Base-by-base conservation (phyloP, 106 monocot genomes). In the Platanthera zijinensis region DNA sequence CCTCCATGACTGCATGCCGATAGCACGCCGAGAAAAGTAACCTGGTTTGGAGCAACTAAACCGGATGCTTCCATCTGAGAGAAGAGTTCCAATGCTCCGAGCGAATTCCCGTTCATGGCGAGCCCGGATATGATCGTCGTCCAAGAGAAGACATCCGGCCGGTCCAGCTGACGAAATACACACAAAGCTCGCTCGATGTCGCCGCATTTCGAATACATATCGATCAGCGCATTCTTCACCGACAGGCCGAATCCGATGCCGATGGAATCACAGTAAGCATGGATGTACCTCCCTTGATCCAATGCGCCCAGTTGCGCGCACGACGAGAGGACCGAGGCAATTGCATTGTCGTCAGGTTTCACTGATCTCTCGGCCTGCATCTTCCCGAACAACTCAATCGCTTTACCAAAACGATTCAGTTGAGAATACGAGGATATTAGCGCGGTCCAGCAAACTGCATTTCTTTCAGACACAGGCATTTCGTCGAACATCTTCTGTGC, bases 171-270 rank as follows among this genome's bases (percentile, higher is more conserved):
- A 8, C 15, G 46, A 73, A 96, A 96, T 59, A 96, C 75, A 46
- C 74, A 15, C n/a, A 85, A 66, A 61, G 92, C 90, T 72, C 79
- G 85, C 6, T 87, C 45, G 48, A 90, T 66, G 19, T 87, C 90
- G 45, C 96, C 96, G 51, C 96, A 96, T 74, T 96, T 96, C 5
- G 92, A 85, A 74, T 90, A 96, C 92, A 96, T 90, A 76, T 96
- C 92, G 52, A 96, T 89, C 46, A 96, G 67, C 8, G 90, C 88
- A 80, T 84, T 91, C 74, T 86, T 87, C 62, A 91, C 95, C 17
- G 75, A 74, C 15, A 84, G 69, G n/a, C 57, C 74, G 5, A 63
- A 53, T 13, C 59, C 74, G 28, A 87, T 71, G 64, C 86, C 84
- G 75, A 69, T 73, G 10, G 69, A 51, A 57, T 86, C 78, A 68